A percentile compares a stretch with the other conserved stretches of the same genome.
Evolutionary conservation across 148 eudicot genomes (phyloP).

Genomic region (Chenopodium berlandieri): DNA sequence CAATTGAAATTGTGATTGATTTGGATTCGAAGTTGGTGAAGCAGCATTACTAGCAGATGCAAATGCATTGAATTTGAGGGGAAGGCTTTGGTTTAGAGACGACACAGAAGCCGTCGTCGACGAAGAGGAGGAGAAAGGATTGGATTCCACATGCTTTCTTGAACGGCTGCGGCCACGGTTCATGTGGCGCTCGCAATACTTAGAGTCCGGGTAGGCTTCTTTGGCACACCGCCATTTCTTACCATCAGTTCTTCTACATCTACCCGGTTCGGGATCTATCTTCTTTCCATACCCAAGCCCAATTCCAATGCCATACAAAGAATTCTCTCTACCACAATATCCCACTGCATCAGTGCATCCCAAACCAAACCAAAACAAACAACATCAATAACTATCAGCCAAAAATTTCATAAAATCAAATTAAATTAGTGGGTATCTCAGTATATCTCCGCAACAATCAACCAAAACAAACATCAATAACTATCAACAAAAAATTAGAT

Average conservation of each 20-base stretch:
- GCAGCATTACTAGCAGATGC: constrained; percentile 3
- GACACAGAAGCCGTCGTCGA: background rate
- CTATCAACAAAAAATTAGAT: no score
- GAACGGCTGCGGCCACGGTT: constrained; percentile 41
- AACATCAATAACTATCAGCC: background rate
- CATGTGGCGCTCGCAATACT: constrained; percentile 44
- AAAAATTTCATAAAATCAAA: background rate
- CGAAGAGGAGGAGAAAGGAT: constrained; percentile 18
- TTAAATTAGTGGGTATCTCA: no score
- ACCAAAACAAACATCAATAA: no score
- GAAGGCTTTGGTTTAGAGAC: background rate
- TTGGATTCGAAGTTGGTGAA: background rate
- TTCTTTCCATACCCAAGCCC: constrained; percentile 25
- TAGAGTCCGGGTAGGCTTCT: constrained; percentile 36
- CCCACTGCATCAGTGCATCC: constrained; percentile 16
- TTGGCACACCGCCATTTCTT: constrained; percentile 41
- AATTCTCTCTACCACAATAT: constrained; percentile 17
- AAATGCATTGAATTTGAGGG: constrained; percentile 8
- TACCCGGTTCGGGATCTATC: constrained; percentile 37
- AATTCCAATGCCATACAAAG: constrained; percentile 2
- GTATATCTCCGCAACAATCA: no score
- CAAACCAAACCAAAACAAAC: background rate
- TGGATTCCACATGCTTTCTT: constrained; percentile 45
- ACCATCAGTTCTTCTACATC: constrained; percentile 41
- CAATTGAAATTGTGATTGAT: constrained; percentile 7